Evolutionary conservation across 257 asterid genomes (phyloP), one percentile per base, ranked within the genome.

Genomic region (Plantago major): DNA sequence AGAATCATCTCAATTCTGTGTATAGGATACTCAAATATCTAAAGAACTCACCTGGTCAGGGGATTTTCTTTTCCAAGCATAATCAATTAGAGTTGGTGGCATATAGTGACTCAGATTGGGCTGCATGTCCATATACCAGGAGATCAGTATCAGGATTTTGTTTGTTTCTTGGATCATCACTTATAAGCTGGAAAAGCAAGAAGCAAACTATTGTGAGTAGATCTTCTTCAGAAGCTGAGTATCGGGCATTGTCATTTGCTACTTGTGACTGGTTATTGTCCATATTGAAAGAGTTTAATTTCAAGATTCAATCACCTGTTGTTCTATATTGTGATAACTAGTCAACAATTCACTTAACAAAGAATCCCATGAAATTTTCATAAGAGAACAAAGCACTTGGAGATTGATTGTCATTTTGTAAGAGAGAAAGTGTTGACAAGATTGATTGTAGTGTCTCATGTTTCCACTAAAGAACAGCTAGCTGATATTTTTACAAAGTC

Each of bases 141-240:
- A 62, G 28, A 7, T 62, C 66, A 7, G 14, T 28, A 6, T 4
- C 54, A 2, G 46, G 66, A 0, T 46, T 22, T 30, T 60, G 55
- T 17, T 7, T 45, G 5, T 55, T 55, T 37, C 11, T 55, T 10
- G 60, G 60, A 11, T 3, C 5, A 1, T 55, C 43, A 28, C 43
- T 53, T 43, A 4, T 46, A 10, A 43, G 17, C 10, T 60, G 65
- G 65, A 44, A 43, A 45, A 1, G 12, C 7, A 62, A 62, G 57
- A 62, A 47, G 12, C 66, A 62, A 14, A 13, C 7, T 9, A 48
- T 30, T 5, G 57, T 62, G 7, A 0, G 54, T 1, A 1, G 55
- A 6, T 44, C 65, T 4, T 46, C 46, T 1, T 42, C 26, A 5
- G 56, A 59, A 18, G 51, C 40, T 11, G 64, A 59, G 3, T 59